Percentiles rank a stretch among this genome's conserved stretches.
phyloP scores from a whole-genome alignment of 2,329 filamentous ascomycete species.

The Xylaria sp. region DNA sequence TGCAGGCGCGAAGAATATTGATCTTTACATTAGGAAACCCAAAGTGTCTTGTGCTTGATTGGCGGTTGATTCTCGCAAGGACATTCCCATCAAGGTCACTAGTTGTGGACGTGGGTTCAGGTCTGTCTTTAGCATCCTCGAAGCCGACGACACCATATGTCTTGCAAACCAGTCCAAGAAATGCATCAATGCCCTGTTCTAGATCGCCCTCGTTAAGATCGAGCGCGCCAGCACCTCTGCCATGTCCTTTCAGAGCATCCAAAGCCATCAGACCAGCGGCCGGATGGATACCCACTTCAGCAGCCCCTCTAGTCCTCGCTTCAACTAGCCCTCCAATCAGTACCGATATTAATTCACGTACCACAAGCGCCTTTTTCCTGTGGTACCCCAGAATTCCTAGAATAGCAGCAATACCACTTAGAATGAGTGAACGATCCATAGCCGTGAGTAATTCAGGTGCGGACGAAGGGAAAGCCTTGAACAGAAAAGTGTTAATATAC shows the following conservation, averaged over 20 bases:
- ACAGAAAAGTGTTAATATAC: conserved; percentile 72
- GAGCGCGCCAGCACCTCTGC: conserved; percentile 64
- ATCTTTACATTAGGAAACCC: conserved; percentile 85
- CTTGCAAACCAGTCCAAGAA: conserved; percentile 69
- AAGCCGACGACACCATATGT: conserved; percentile 72
- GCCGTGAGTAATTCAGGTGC: conserved; percentile 75
- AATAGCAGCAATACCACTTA: conserved; percentile 90
- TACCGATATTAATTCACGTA: conserved; percentile 85
- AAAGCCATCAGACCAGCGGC: conserved; percentile 85
- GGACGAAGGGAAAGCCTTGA: conserved; percentile 76
- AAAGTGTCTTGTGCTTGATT: conserved; percentile 71
- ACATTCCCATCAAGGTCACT: conserved; percentile 64
- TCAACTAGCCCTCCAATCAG: conserved; percentile 88
- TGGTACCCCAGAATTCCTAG: conserved; percentile 81
- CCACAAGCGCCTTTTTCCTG: conserved; percentile 89
- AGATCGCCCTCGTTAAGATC: conserved; percentile 73
- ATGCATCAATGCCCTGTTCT: conserved; percentile 72
- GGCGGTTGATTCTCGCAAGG: conserved; percentile 68
- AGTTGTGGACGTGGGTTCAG: conserved; percentile 40
- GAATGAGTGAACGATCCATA: conserved; percentile 79
- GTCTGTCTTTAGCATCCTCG: conserved; percentile 51
- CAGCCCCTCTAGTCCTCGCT: conserved; percentile 89
- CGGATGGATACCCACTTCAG: conserved; percentile 96
- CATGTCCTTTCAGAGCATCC: conserved; percentile 64
- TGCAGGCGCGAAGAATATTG: conserved; percentile 87